Evolutionary conservation across 2,329 filamentous ascomycete species (phyloP).

Genomic region (Beauveria varroae): DNA sequence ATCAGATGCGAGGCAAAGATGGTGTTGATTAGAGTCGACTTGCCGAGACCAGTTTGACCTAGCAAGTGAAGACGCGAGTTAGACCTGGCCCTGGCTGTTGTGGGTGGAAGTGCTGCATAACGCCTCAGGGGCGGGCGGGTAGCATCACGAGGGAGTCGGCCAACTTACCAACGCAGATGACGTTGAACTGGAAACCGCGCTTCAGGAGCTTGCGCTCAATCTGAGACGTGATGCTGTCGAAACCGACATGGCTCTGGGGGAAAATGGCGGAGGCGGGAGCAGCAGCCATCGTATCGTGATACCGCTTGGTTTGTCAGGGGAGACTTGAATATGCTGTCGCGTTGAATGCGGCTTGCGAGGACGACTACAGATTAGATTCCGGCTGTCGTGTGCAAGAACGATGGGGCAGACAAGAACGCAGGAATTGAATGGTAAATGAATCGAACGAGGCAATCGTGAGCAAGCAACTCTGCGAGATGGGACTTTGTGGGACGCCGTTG

Average conservation of each 20-base stretch:
- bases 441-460: slow-evolving; percentile 7
- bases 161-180: slow-evolving; percentile 91
- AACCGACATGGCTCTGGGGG: slow-evolving; percentile 97
- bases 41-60: slow-evolving; percentile 98
- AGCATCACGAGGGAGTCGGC: not conserved
- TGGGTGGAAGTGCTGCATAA: slow-evolving; percentile 11
- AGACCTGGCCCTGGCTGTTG: slow-evolving; percentile 2
- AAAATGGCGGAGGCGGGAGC: slow-evolving; percentile 69
- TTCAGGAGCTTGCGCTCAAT: slow-evolving; percentile 99
- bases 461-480: slow-evolving; percentile 10
- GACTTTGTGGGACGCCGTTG: slow-evolving; percentile 12
- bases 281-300: slow-evolving; percentile 36
- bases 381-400: not conserved
- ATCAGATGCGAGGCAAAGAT: slow-evolving; percentile 99
- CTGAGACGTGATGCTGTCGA: slow-evolving; percentile 99
- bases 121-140: slow-evolving; percentile 11
- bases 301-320: not conserved
- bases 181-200: slow-evolving; percentile 99
- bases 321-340: not conserved
- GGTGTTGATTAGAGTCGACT: slow-evolving; percentile 99
- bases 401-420: slow-evolving; percentile 9
- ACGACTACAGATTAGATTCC: not conserved
- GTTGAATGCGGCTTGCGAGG: not conserved
- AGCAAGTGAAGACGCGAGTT: slow-evolving; percentile 13
- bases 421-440: not conserved